Percentiles rank a stretch among this genome's conserved stretches.
phyloP scores from a whole-genome alignment of 2,329 filamentous ascomycete species.

The Ophiostoma sp. region DNA sequence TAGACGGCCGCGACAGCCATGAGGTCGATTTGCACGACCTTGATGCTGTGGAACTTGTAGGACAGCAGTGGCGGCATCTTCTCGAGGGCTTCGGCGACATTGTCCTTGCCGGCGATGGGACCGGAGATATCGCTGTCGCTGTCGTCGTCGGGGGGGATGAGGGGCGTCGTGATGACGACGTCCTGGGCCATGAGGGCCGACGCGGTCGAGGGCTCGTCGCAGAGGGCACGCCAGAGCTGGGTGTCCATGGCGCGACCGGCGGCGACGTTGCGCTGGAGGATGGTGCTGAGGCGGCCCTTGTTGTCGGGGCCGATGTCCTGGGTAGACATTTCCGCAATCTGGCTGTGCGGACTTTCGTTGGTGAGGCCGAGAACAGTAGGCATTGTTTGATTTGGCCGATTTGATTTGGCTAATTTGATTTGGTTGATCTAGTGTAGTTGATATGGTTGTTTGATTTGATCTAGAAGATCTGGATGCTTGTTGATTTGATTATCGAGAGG shows the following conservation, averaged over 20 bases:
- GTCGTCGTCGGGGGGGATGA: slow-evolving; percentile 27
- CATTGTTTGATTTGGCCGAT: slow-evolving; percentile 22
- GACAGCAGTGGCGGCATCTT: slow-evolving; percentile 30
- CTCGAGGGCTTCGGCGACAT: slow-evolving; percentile 32
- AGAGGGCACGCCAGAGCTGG: slow-evolving; percentile 37
- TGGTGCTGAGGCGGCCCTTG: slow-evolving; percentile 35
- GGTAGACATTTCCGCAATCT: slow-evolving; percentile 19
- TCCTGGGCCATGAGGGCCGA: slow-evolving; percentile 37
- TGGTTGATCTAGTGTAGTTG: neutral
- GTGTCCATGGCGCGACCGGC: slow-evolving; percentile 37
- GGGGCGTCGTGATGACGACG: slow-evolving; percentile 37
- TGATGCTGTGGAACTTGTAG: slow-evolving; percentile 34
- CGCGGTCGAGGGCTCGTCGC: slow-evolving; percentile 35
- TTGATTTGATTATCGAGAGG: too few species aligned
- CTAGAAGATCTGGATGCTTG: neutral
- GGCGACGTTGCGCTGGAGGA: slow-evolving; percentile 37
- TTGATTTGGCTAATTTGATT: neutral
- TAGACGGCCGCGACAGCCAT: slow-evolving; percentile 37
- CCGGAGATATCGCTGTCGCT: neutral
- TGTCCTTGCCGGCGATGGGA: slow-evolving; percentile 29
- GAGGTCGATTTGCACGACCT: slow-evolving; percentile 37
- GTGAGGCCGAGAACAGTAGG: slow-evolving; percentile 35
- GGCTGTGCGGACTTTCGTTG: slow-evolving; percentile 26
- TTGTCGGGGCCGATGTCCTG: slow-evolving; percentile 27
- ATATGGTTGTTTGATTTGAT: neutral